These are phyloP conservation scores for Trichoderma parareesei DNA, from an alignment of 495 filamentous ascomycete genomes.

Conservation along the genomic window DNA sequence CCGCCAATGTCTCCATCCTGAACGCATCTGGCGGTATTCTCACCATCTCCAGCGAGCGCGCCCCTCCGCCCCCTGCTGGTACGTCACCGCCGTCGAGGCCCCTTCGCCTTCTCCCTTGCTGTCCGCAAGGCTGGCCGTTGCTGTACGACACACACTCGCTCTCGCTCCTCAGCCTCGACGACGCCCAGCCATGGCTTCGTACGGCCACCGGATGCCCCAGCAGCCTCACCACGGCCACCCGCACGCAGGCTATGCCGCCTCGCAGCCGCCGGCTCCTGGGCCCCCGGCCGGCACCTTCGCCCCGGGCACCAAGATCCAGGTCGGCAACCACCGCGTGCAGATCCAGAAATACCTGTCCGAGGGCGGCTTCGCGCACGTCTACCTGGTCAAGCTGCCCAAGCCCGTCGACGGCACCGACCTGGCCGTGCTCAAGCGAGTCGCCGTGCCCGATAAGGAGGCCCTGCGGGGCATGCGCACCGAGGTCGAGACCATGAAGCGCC, in stretches of 20 bases:
- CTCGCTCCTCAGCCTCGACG: not conserved
- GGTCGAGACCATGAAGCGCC: conserved; percentile 98
- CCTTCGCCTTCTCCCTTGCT: not conserved
- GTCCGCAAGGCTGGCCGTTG: not conserved
- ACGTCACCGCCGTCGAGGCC: not conserved
- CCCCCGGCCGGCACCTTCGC: conserved; percentile 80
- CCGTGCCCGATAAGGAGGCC: conserved; percentile 92
- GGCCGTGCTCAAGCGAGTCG: conserved; percentile 90
- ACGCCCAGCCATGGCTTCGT: conserved; percentile 34
- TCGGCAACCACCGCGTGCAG: conserved; percentile 85
- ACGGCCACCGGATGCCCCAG: conserved; percentile 33
- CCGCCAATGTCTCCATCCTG: no score
- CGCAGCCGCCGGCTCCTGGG: conserved; percentile 27
- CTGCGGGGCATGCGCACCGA: conserved; percentile 95
- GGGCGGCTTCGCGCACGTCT: conserved; percentile 97
- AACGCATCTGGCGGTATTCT: not conserved
- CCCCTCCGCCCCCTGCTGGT: conserved; percentile 1
- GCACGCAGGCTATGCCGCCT: conserved; percentile 26
- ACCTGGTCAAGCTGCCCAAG: conserved; percentile 78
- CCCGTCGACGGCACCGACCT: conserved; percentile 72
- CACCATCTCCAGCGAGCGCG: not conserved
- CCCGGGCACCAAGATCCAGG: conserved; percentile 91
- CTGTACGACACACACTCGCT: not conserved
- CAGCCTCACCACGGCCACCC: conserved; percentile 19
- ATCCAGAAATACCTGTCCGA: conserved; percentile 98